Percentiles rank a stretch among this genome's conserved stretches.
Conservation (phyloP, 148 eudicot genomes). For the Chenopodium suecicum region DNA sequence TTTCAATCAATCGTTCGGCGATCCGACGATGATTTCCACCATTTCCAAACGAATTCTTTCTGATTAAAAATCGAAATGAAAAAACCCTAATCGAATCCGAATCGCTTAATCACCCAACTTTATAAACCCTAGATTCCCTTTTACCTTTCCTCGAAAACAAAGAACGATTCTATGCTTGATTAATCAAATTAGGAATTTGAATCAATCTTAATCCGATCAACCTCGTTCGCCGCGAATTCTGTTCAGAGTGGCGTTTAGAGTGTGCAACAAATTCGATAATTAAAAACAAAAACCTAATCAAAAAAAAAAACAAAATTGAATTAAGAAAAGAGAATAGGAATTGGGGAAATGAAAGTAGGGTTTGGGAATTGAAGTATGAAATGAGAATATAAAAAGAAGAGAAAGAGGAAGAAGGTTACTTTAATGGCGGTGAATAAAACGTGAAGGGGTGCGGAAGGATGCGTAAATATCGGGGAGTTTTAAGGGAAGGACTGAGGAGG, state of each 20-base stretch:
- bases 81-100: constrained; percentile 29
- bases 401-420: not conserved
- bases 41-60: not conserved
- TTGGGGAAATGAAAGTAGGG: not conserved
- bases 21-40: constrained; percentile 31
- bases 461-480: constrained; percentile 29
- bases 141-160: not conserved
- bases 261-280: not conserved
- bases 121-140: constrained; percentile 28
- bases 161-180: constrained; percentile 13
- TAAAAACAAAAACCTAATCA: not conserved
- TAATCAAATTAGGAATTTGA: not conserved
- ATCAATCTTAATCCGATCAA: not conserved
- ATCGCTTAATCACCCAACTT: not conserved
- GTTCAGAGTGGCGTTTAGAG: constrained; percentile 17
- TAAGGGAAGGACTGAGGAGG: not conserved
- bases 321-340: not conserved
- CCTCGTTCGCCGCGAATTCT: not conserved
- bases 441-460: not conserved
- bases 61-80: not conserved
- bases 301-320: not conserved
- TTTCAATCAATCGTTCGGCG: constrained; percentile 47
- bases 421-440: constrained; percentile 37
- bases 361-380: not conserved
- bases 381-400: not conserved